These are phyloP conservation scores for Pontederia crassipes DNA, from an alignment of 176 grass and related monocot genomes.

Conservation along the genomic window DNA sequence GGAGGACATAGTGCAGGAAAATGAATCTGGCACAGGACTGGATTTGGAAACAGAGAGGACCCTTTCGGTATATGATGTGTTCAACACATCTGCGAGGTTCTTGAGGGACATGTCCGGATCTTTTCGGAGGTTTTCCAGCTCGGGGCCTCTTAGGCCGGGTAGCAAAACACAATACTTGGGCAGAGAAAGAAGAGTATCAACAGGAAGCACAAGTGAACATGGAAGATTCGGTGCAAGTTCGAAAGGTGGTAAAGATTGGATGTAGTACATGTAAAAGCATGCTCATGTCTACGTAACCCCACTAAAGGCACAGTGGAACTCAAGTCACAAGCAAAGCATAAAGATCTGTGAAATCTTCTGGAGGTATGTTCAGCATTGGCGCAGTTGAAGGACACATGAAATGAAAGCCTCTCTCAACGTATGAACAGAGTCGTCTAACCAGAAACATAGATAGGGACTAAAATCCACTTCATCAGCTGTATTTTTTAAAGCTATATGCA, in stretches of 20 bases:
- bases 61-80: conserved; percentile 25
- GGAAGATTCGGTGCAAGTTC: conserved; percentile 46
- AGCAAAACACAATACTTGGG: conserved; percentile 14
- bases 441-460: too few species aligned
- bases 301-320: too few species aligned
- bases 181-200: conserved; percentile 45
- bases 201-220: conserved; percentile 74
- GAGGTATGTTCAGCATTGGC: too few species aligned
- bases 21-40: conserved; percentile 34
- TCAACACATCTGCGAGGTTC: conserved; percentile 48
- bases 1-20: conserved; percentile 31
- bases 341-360: too few species aligned
- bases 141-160: conserved; percentile 49
- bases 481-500: too few species aligned
- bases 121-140: conserved; percentile 67
- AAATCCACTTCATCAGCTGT: too few species aligned
- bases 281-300: too few species aligned
- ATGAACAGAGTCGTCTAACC: too few species aligned
- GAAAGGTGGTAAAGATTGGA: conserved; percentile 11
- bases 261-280: conserved; percentile 13
- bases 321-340: too few species aligned
- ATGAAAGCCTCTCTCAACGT: too few species aligned
- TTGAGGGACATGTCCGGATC: conserved; percentile 62
- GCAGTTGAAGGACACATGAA: too few species aligned
- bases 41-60: conserved; percentile 27